Base-by-base conservation (phyloP, 768 basidiomycete genomes). In the Lanmaoa pseudosensibilis region DNA sequence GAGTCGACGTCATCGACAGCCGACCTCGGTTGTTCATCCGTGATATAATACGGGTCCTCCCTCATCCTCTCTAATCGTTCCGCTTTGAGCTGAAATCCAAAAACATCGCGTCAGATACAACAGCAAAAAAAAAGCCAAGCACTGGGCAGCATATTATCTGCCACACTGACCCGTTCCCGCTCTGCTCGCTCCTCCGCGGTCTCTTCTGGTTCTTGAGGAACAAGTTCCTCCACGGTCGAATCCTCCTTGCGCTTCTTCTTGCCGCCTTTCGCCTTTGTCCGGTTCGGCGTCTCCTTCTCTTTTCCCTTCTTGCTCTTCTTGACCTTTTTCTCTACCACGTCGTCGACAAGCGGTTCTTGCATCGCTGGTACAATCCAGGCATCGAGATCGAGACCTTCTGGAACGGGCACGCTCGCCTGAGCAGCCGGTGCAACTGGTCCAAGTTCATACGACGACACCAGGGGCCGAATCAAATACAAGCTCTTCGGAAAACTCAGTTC, bases 21-120 rank as follows among this genome's bases (percentile, higher is more conserved):
- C 27, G 53, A 52, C 52, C 72, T 76, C 60, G 82, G 75, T 52
- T 69, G 74, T 40, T 84, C 82, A 60, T 91, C 88, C 38, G 86
- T 78, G 60, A 97, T 86, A 71, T 97, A 95, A 74, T 94, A 97
- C 5, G 95, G 94, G 67, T 98, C 94, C 59, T 93, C 90, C 39
- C 83, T 83, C 59, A 87, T 77, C 56, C 87, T 83, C 48, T 87
- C 93, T 46, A 86, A 74, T 32, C 92, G 81, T 62, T 90, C 92
- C 27, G 83, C 86, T 62, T 85, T 87, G 44, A 83, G 80, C 94
- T 97, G 62, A 36, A 49, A 55, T 33, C 25, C 25, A 46, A 34
- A 55, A n/a, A 27, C 39, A 34, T 19, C 41, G n/a, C 34, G 40
- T 70, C 52, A 60, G 54, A 16, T 10, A 23, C 30, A 2, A 3